These are phyloP conservation scores for Tuber magnatum DNA, from an alignment of 495 filamentous ascomycete species.

Conservation along the genomic window DNA sequence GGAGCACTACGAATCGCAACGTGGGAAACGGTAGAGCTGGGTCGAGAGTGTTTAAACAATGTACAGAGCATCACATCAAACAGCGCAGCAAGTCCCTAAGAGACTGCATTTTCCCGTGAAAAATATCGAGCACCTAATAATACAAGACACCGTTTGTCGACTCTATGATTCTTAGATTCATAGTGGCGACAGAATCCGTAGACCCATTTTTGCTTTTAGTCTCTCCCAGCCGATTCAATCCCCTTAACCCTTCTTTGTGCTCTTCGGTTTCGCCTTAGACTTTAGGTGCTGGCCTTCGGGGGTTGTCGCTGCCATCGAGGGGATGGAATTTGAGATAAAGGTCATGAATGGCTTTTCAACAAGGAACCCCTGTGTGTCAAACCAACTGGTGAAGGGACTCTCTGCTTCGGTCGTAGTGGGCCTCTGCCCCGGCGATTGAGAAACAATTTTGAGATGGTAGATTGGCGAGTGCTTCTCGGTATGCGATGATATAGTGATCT, in stretches of 20 bases:
- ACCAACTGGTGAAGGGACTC: slow-evolving; percentile 77
- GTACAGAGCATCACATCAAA: slow-evolving; percentile 9
- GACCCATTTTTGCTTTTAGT: slow-evolving; percentile 5
- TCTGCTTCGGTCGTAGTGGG: slow-evolving; percentile 48
- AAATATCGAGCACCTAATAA: not conserved
- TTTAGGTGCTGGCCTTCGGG: slow-evolving; percentile 21
- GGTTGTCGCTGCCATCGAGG: slow-evolving; percentile 23
- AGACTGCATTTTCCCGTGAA: slow-evolving; percentile 1
- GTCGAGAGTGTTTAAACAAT: slow-evolving; percentile 8
- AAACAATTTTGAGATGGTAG: slow-evolving; percentile 65
- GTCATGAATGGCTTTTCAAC: slow-evolving; percentile 72
- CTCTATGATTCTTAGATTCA: not conserved
- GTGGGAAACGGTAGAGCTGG: slow-evolving; percentile 12
- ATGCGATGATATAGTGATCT: slow-evolving; percentile 62
- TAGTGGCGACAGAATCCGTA: not conserved
- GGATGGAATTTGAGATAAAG: slow-evolving; percentile 34
- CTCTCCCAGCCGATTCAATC: slow-evolving; percentile 11
- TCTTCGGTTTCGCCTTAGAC: slow-evolving; percentile 9
- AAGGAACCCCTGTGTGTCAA: slow-evolving; percentile 72
- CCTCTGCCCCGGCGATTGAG: slow-evolving; percentile 44
- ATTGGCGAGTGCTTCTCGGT: slow-evolving; percentile 68
- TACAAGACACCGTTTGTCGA: not conserved
- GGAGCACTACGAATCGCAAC: slow-evolving; percentile 25
- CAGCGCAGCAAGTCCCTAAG: slow-evolving; percentile 7
- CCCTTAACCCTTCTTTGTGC: slow-evolving; percentile 17